Percentiles rank a stretch among this genome's conserved stretches.
Evolutionary conservation across 1,284 basidiomycete genomes (phyloP).

Genomic region (Retiboletus fuscus): DNA sequence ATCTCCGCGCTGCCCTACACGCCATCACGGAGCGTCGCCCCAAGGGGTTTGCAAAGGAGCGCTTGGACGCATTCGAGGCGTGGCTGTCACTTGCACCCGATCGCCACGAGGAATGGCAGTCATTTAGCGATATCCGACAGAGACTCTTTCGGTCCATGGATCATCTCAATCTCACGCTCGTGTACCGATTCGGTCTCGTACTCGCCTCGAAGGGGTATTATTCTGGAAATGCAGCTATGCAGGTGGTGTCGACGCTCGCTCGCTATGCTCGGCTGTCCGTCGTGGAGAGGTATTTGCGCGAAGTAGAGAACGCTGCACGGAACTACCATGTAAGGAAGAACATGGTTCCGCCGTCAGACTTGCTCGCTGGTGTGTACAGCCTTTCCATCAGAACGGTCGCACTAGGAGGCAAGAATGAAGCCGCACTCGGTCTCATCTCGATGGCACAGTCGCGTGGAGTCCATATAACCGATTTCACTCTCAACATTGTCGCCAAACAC

Average conservation of each 20-base stretch:
- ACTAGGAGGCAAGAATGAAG: slow-evolving; percentile 35
- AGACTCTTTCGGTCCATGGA: slow-evolving; percentile 44
- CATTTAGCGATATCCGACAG: slow-evolving; percentile 42
- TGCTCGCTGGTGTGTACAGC: slow-evolving; percentile 35
- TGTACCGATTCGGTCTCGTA: slow-evolving; percentile 43
- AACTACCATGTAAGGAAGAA: slow-evolving; percentile 22
- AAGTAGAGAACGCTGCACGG: slow-evolving; percentile 33
- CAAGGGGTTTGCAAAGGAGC: slow-evolving; percentile 23
- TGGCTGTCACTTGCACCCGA: slow-evolving; percentile 47
- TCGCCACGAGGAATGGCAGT: slow-evolving; percentile 26
- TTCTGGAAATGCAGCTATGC: slow-evolving; percentile 27
- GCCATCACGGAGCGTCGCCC: slow-evolving; percentile 30
- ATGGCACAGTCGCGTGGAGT: slow-evolving; percentile 34
- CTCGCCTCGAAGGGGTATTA: slow-evolving; percentile 47
- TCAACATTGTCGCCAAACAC: slow-evolving; percentile 37
- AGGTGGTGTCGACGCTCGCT: slow-evolving; percentile 41
- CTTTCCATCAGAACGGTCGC: slow-evolving; percentile 41
- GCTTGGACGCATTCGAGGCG: slow-evolving; percentile 37
- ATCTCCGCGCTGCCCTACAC: slow-evolving; percentile 45
- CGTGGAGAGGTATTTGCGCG: slow-evolving; percentile 39
- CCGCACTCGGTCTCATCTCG: slow-evolving; percentile 38
- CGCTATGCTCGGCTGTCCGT: slow-evolving; percentile 39
- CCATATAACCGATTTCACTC: slow-evolving; percentile 43
- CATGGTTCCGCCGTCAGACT: slow-evolving; percentile 11
- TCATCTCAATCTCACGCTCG: slow-evolving; percentile 44